These are phyloP conservation scores for Salix purpurea DNA, from an alignment of 345 rosid species.

Conservation along the genomic window DNA sequence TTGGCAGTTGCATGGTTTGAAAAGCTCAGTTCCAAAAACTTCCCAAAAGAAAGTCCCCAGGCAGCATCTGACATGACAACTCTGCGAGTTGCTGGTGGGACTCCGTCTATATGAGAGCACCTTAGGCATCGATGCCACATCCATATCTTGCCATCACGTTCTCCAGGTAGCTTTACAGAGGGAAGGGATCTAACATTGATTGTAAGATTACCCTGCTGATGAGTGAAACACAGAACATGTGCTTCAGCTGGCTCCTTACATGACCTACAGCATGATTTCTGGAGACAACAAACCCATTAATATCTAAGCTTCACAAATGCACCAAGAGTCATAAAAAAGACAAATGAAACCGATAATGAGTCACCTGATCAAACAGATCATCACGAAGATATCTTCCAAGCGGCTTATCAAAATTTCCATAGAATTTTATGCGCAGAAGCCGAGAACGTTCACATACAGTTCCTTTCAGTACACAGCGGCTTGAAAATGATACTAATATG, in stretches of 20 bases:
- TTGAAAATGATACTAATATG: slow-evolving; percentile 85
- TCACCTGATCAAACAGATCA: slow-evolving; percentile 85
- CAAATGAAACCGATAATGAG: not conserved
- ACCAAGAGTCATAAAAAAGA: not conserved
- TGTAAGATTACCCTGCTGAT: slow-evolving; percentile 95
- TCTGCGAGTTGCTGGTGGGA: slow-evolving; percentile 93
- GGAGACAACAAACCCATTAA: slow-evolving; percentile 19
- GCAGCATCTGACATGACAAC: slow-evolving; percentile 99
- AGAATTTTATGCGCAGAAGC: slow-evolving; percentile 84
- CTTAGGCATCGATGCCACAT: slow-evolving; percentile 99
- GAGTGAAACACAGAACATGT: slow-evolving; percentile 87
- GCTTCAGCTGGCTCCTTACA: slow-evolving; percentile 85
- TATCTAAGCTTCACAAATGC: not conserved
- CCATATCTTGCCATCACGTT: slow-evolving; percentile 94
- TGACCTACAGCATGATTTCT: slow-evolving; percentile 59
- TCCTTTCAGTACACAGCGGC: slow-evolving; percentile 74
- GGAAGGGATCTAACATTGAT: slow-evolving; percentile 71
- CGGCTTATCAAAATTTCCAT: slow-evolving; percentile 93
- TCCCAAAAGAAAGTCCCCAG: slow-evolving; percentile 98
- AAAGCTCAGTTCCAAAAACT: slow-evolving; percentile 94
- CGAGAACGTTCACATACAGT: slow-evolving; percentile 91
- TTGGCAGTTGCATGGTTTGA: slow-evolving; percentile 96
- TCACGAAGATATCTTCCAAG: slow-evolving; percentile 81
- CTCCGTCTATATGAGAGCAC: slow-evolving; percentile 78
- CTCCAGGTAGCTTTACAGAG: slow-evolving; percentile 75